Conservation (phyloP, 1,139 yeast genomes). For the Yamadazyma blattariae region DNA sequence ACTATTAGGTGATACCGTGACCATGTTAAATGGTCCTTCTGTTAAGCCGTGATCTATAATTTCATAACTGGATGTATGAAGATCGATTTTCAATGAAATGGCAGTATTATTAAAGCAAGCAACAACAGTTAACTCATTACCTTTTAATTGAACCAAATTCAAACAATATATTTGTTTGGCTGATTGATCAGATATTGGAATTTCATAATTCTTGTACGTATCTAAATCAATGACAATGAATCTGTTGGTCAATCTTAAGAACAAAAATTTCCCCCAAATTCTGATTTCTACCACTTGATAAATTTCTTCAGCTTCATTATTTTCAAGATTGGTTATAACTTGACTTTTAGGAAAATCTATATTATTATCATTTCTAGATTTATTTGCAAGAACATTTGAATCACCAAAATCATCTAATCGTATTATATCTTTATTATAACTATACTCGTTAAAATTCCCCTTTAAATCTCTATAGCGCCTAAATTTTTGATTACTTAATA, state of each 20-base stretch:
- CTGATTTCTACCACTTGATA: constrained; percentile 20
- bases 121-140: constrained; percentile 19
- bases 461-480: constrained; percentile 69
- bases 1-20: constrained; percentile 59
- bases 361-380: not conserved
- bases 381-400: constrained; percentile 19
- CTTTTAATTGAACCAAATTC: constrained; percentile 10
- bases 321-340: constrained; percentile 33
- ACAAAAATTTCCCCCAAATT: constrained; percentile 29
- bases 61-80: constrained; percentile 22
- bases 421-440: constrained; percentile 32
- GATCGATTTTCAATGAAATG: constrained; percentile 25
- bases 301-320: constrained; percentile 28
- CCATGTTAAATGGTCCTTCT: constrained; percentile 56
- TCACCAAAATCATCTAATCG: constrained; percentile 32
- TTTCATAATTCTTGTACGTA: constrained; percentile 23
- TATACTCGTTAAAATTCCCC: constrained; percentile 58
- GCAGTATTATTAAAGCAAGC: constrained; percentile 30
- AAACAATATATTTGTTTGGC: constrained; percentile 17
- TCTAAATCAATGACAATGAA: constrained; percentile 28
- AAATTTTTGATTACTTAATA: constrained; percentile 54
- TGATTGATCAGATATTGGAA: constrained; percentile 21
- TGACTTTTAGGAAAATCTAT: not conserved
- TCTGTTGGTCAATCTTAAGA: constrained; percentile 26
- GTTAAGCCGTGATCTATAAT: constrained; percentile 37